Evolutionary conservation across 2,329 filamentous ascomycete genomes (phyloP), one percentile per base, ranked within the genome.

Genomic region (Cordyceps farinosa): DNA sequence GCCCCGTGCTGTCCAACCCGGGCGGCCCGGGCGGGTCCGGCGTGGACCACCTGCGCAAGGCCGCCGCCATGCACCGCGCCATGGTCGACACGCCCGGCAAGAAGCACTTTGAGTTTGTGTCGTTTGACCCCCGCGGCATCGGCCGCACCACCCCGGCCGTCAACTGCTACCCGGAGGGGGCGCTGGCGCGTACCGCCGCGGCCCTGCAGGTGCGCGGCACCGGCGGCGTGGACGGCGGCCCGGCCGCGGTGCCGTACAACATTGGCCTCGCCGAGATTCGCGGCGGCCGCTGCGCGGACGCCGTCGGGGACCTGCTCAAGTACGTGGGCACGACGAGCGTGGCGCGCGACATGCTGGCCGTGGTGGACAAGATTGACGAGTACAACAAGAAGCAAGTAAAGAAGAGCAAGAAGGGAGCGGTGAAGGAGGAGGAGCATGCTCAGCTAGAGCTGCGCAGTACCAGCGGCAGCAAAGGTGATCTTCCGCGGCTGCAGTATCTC

Each of bases 21-120:
- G 80, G 80, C 48, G 80, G 80, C 0, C 79, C 79, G 0, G 77
- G 79, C 34, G 75, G 71, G 27, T 77, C 76, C 0, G 79, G 80
- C 9, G 72, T 79, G 3, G 42, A 36, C 0, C 66, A 74, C 13
- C 38, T 75, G 6, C 67, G 73, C 8, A 3, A 5, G 1, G 45
- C 32, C 3, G 78, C 72, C n/a, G 62, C 53, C 2, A 27, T 57
- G n/a, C 63, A 79, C 11, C 78, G 74, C 50, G 38, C 60, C 36
- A 62, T 68, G 8, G 52, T 69, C 4, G 73, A 74, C 50, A 69
- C 63, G 11, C 69, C 69, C 3, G 71, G 69, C 27, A 67, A 64
- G 32, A 70, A 69, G 6, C 75, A 78, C 64, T 78, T 78, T 48
- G 77, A 79, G 61, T 72, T 80, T 17, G 65, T 81, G 5, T 74